phyloP scores from a whole-genome alignment of 345 rosid species.

The Aethionema arabicum region DNA sequence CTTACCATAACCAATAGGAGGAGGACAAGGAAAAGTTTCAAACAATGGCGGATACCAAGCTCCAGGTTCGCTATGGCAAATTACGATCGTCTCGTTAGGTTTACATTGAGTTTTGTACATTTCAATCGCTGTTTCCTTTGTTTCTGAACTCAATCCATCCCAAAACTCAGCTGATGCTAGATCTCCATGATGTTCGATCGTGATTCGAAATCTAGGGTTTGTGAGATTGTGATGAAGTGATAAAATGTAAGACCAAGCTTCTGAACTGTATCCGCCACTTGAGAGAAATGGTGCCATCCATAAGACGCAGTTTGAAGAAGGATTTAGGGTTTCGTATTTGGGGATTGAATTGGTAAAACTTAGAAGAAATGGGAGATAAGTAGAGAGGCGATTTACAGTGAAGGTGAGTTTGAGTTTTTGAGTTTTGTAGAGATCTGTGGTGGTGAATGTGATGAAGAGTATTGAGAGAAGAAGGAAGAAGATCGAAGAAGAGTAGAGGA shows the following conservation, averaged over 20 bases:
- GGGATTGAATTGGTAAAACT: conserved; percentile 19
- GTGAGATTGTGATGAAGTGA: conserved; percentile 45
- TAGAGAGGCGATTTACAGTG: conserved; percentile 30
- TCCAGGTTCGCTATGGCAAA: conserved; percentile 94
- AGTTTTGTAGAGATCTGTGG: conserved; percentile 41
- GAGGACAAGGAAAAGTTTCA: conserved; percentile 75
- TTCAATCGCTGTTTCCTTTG: conserved; percentile 44
- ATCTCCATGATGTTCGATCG: conserved; percentile 80
- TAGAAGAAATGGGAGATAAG: conserved; percentile 32
- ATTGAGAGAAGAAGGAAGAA: conserved; percentile 49
- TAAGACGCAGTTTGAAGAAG: conserved; percentile 51
- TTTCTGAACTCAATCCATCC: conserved; percentile 61
- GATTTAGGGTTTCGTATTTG: conserved; percentile 20
- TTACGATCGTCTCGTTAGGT: conserved; percentile 60
- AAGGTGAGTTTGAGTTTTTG: conserved; percentile 42
- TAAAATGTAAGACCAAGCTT: conserved; percentile 77
- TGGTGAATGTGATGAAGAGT: conserved; percentile 36
- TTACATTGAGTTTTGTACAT: conserved; percentile 53
- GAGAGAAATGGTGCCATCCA: conserved; percentile 97
- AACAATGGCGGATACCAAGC: conserved; percentile 92
- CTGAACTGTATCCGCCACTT: conserved; percentile 93
- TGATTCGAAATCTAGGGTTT: conserved; percentile 50
- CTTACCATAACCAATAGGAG: conserved; percentile 55
- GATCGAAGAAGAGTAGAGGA: conserved; percentile 44
- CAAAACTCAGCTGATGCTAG: conserved; percentile 58